These are phyloP conservation scores for Pythium sp. DNA, from an alignment of 352 stramenopile genomes.

Conservation along the genomic window DNA sequence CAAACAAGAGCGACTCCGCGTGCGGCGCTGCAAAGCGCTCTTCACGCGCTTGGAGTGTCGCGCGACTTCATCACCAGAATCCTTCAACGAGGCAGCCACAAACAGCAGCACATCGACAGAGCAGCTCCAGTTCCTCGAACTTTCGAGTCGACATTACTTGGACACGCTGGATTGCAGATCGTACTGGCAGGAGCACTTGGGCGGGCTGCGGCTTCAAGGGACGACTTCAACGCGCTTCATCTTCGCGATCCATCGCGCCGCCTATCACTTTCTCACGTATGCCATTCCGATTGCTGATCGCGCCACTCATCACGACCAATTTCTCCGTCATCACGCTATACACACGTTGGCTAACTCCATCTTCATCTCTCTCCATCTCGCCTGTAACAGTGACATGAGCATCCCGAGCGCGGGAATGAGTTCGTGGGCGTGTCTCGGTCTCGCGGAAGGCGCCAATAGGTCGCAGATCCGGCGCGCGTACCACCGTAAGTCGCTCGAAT, in stretches of 20 bases:
- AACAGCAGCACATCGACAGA: neutral
- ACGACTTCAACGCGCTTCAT: constrained; percentile 19
- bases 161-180: constrained; percentile 30
- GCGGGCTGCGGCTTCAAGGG: constrained; percentile 28
- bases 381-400: constrained; percentile 26
- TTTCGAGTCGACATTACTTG: constrained; percentile 21
- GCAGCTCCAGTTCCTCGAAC: constrained; percentile 24
- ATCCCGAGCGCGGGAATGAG: constrained; percentile 46
- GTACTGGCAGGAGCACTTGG: constrained; percentile 36
- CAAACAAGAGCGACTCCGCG: constrained; percentile 17
- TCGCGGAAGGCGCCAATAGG: constrained; percentile 40
- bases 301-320: neutral
- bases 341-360: constrained; percentile 1
- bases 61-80: neutral
- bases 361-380: neutral
- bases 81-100: neutral
- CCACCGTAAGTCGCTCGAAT: constrained; percentile 58
- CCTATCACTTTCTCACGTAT: constrained; percentile 61
- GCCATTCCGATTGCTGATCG: constrained; percentile 1
- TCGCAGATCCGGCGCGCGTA: constrained; percentile 52
- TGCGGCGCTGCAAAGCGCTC: constrained; percentile 26
- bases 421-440: constrained; percentile 38
- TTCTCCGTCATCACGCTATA: neutral
- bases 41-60: constrained; percentile 36
- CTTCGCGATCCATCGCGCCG: constrained; percentile 37